These are phyloP conservation scores for Yamagishiella unicocca DNA, from an alignment of 139 green algal genomes.

Conservation along the genomic window DNA sequence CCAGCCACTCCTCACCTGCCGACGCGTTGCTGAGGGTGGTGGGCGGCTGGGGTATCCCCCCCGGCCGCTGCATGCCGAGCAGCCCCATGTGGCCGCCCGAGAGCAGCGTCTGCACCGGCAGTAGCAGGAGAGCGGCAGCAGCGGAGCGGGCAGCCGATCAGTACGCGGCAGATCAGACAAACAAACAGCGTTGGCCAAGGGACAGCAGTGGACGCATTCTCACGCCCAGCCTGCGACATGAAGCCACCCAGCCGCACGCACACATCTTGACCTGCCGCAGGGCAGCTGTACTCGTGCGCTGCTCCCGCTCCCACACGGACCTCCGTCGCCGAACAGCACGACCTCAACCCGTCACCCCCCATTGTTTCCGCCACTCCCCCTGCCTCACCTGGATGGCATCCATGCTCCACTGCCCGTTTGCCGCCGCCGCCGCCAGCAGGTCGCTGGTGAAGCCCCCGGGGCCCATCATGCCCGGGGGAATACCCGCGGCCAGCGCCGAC, in stretches of 20 bases:
- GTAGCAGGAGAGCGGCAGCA: not conserved
- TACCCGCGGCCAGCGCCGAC: not conserved
- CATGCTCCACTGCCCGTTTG: slow-evolving; percentile 40
- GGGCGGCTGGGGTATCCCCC: not conserved
- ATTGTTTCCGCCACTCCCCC: no score
- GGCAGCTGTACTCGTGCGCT: no score
- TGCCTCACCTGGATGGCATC: not conserved
- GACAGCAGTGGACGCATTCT: no score
- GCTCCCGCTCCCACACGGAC: no score
- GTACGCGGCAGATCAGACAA: no score
- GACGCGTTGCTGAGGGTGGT: not conserved
- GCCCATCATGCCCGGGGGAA: not conserved
- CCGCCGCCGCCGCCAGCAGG: not conserved
- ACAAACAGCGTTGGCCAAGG: no score
- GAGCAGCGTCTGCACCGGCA: not conserved
- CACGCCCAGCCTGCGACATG: no score
- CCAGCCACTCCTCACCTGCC: not conserved
- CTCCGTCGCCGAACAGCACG: no score
- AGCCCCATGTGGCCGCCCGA: not conserved
- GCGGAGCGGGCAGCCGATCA: not conserved
- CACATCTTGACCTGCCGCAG: no score
- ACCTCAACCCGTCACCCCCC: no score
- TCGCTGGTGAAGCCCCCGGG: not conserved
- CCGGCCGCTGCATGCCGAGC: slow-evolving; percentile 8
- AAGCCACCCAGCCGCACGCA: not conserved